Evolutionary conservation across 2,329 filamentous ascomycete species (phyloP).

Genomic region (Cercospora nicotianae): DNA sequence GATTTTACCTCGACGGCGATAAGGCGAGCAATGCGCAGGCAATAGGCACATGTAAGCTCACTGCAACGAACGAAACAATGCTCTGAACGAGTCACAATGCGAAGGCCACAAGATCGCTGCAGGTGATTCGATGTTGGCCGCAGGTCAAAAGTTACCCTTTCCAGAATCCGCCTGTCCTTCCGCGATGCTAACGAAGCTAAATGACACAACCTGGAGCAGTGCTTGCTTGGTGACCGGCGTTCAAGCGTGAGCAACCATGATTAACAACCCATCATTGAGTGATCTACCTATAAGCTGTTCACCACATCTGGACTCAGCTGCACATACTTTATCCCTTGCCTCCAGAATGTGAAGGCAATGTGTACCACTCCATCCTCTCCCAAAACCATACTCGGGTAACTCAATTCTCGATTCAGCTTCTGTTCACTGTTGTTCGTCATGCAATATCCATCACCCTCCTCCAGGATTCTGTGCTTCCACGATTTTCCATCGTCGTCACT

Average conservation of each 20-base stretch:
- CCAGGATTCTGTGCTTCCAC: slow-evolving; percentile 16
- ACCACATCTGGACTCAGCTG: slow-evolving; percentile 10
- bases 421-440: slow-evolving; percentile 28
- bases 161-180: neutral
- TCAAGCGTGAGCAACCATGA: neutral
- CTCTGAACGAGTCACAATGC: neutral
- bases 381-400: slow-evolving; percentile 22
- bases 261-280: neutral
- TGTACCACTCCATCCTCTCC: slow-evolving; percentile 15
- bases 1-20: too few relatives aligned
- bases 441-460: slow-evolving; percentile 25
- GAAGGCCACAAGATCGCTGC: neutral
- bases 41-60: neutral
- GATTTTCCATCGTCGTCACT: slow-evolving; percentile 22
- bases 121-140: neutral
- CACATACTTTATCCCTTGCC: slow-evolving; percentile 25
- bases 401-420: slow-evolving; percentile 25
- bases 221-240: neutral
- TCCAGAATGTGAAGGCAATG: slow-evolving; percentile 25
- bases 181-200: neutral
- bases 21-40: neutral
- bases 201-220: neutral
- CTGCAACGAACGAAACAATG: neutral
- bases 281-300: neutral
- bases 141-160: neutral